Percentiles rank a stretch among this genome's conserved stretches.
Evolutionary conservation across 768 basidiomycete species (phyloP).

Genomic region (Macrolepiota albuminosa): DNA sequence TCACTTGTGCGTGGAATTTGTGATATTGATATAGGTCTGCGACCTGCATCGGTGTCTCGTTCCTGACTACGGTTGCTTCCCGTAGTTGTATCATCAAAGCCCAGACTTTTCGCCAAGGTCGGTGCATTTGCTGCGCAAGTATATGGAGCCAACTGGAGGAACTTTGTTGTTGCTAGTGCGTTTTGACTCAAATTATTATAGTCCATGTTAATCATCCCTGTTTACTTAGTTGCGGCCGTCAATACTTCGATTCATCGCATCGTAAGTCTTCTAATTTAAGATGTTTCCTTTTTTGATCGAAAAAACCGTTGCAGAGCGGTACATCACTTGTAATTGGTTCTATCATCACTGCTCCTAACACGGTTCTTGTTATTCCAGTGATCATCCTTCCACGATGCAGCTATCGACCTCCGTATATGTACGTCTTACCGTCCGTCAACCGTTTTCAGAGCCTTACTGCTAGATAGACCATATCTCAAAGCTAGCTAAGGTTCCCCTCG

Average conservation of each 20-base stretch:
- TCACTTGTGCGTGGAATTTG: background rate
- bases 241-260: conserved; percentile 32
- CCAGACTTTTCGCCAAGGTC: conserved; percentile 15
- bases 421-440: conserved; percentile 9
- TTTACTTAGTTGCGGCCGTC: conserved; percentile 29
- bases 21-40: conserved; percentile 1
- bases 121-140: conserved; percentile 29
- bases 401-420: conserved; percentile 21
- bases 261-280: conserved; percentile 22
- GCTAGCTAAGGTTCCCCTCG: conserved; percentile 30
- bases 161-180: conserved; percentile 33
- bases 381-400: conserved; percentile 30
- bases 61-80: background rate
- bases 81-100: background rate
- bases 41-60: conserved; percentile 3
- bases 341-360: background rate
- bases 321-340: background rate
- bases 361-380: conserved; percentile 17
- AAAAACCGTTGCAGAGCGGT: conserved; percentile 22
- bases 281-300: background rate
- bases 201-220: background rate
- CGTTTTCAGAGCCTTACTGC: background rate
- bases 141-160: conserved; percentile 38
- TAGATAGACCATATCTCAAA: conserved; percentile 22
- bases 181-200: background rate